Base-by-base conservation (phyloP, 352 stramenopile species). In the Pythium angustatum region DNA sequence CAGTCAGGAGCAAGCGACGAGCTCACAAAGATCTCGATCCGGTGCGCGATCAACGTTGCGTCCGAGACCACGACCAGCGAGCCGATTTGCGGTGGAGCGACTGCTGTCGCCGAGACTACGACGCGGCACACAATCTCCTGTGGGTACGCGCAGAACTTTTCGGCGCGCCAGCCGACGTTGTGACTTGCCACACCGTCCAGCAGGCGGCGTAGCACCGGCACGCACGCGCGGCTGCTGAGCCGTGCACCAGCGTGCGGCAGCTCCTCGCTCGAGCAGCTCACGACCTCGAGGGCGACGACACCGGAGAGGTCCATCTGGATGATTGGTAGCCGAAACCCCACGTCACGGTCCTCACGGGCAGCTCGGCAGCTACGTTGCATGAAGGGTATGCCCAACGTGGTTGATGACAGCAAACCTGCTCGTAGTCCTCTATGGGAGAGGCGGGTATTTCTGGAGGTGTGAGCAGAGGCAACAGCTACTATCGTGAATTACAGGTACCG, bases 131-230 rank as follows among this genome's bases (percentile, higher is more conserved):
- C 69, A 28, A 89, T 21, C 36, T 85, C 74, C 43, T 89, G 77
- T 12, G 80, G 77, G 34, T 84, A 89, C 49, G 79, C 78, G 51
- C 78, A 89, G 62, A 89, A 80, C 60, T 79, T 85, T 44, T 84
- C 75, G 19, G 73, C 78, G 31, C 68, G 72, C 77, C 78, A 87
- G 2, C 75, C 73, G 5, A 30, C 44, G 3, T 49, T 33, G 15
- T 27, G 17, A 5, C 19, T 10, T n/a, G n/a, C 22, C 4, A 2
- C 19, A 3, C 30, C 2, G n/a, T 44, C 22, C 9, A 64, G 57
- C 19, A 59, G 33, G 4, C 15, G 2, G 2, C 38, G 48, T n/a
- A 70, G 28, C 38, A 57, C 49, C 11, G 41, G 12, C 14, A 43
- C 55, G n/a, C 63, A 36, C 11, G 33, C 21, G 28, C 7, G 24